These are phyloP conservation scores for Neonectria magnoliae DNA, from an alignment of 2,329 filamentous ascomycete genomes.

Conservation along the genomic window DNA sequence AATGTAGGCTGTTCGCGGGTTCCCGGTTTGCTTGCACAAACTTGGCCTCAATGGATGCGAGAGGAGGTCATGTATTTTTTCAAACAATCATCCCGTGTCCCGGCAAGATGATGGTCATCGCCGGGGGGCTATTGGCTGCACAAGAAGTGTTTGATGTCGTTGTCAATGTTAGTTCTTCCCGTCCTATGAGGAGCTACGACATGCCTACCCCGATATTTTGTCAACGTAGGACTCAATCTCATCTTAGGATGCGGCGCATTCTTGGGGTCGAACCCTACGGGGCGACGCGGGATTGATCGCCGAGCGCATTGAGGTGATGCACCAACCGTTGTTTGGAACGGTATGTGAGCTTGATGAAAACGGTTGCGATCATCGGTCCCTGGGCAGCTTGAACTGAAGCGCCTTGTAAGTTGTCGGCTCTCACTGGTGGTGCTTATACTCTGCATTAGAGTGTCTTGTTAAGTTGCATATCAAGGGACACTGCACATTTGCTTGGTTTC, in stretches of 20 bases:
- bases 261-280: not conserved
- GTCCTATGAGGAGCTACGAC: not conserved
- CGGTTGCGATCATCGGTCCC: not conserved
- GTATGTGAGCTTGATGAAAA: not conserved
- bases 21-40: not conserved
- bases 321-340: not conserved
- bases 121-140: constrained; percentile 10
- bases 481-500: not conserved
- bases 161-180: constrained; percentile 3
- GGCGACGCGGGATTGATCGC: not conserved
- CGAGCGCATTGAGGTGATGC: not conserved
- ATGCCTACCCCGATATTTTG: not conserved
- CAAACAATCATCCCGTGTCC: constrained; percentile 6
- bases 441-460: not conserved
- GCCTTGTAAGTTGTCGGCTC: not conserved
- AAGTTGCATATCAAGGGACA: not conserved
- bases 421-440: not conserved
- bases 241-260: not conserved
- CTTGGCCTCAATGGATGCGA: not conserved
- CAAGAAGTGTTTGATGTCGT: not conserved
- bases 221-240: not conserved
- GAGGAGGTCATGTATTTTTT: not conserved
- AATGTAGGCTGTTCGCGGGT: not conserved
- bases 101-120: constrained; percentile 13
- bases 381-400: not conserved